phyloP scores from a whole-genome alignment of 2,329 filamentous ascomycete genomes.

The Ceratocystis papillata region DNA sequence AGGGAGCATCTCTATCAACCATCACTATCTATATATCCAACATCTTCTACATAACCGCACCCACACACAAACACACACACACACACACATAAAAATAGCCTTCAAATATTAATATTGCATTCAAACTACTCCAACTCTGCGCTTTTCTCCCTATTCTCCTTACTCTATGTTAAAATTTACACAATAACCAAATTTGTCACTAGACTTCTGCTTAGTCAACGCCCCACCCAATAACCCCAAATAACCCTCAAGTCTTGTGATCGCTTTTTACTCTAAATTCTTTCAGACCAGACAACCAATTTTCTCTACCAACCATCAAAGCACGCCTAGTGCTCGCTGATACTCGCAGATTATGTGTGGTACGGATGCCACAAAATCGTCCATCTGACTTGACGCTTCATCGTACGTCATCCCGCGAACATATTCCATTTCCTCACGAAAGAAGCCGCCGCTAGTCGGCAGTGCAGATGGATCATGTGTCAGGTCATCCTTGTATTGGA shows the following conservation, averaged over 20 bases:
- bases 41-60: no score
- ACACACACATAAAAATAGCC: no score
- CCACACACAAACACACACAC: no score
- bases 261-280: background rate
- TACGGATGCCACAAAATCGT: background rate
- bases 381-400: background rate
- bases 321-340: background rate
- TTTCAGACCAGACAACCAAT: background rate
- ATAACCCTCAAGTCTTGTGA: background rate
- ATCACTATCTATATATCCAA: no score
- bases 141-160: background rate
- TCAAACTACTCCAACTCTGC: background rate
- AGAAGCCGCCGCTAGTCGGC: background rate
- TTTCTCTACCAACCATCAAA: background rate
- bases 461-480: background rate
- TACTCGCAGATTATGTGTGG: background rate
- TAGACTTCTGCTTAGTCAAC: background rate
- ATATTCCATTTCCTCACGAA: background rate
- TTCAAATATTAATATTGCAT: no score
- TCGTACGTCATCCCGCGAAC: background rate
- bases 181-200: background rate
- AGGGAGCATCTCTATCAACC: no score
- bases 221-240: background rate
- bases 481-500: conserved; percentile 10
- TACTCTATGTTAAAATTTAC: background rate